These are phyloP conservation scores for Pythium sukuiense DNA, from an alignment of 352 stramenopile species.

Conservation along the genomic window DNA sequence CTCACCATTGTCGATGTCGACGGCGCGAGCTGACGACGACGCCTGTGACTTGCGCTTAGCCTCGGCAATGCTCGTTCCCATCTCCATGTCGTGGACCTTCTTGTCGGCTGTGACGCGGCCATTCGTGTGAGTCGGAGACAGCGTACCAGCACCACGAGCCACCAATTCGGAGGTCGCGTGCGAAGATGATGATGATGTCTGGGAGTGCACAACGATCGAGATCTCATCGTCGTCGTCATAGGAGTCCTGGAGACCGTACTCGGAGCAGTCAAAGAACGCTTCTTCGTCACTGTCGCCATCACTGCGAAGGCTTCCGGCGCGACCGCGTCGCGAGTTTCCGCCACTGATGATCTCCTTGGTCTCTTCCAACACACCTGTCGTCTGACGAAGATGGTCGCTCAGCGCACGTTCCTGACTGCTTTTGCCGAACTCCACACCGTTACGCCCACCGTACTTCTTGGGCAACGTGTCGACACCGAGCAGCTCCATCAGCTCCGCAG, in stretches of 20 bases:
- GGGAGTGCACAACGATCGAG: constrained; percentile 75
- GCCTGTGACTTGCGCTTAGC: constrained; percentile 29
- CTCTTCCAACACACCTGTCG: constrained; percentile 64
- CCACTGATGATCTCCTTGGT: constrained; percentile 71
- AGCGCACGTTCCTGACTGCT: constrained; percentile 72
- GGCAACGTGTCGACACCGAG: constrained; percentile 73
- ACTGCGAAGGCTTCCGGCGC: constrained; percentile 28
- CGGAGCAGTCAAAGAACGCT: constrained; percentile 77
- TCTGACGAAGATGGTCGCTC: constrained; percentile 65
- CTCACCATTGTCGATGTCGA: constrained; percentile 34
- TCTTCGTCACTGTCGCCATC: constrained; percentile 67
- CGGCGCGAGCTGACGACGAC: background rate
- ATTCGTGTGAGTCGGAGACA: constrained; percentile 14
- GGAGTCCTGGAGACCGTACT: constrained; percentile 74
- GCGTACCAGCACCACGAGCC: constrained; percentile 4
- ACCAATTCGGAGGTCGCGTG: constrained; percentile 41
- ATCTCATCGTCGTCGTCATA: constrained; percentile 61
- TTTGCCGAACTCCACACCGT: constrained; percentile 75
- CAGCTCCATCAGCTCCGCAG: constrained; percentile 51
- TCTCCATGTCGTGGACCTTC: constrained; percentile 32
- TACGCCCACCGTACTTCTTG: constrained; percentile 68
- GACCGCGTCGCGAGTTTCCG: constrained; percentile 1
- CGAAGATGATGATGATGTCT: constrained; percentile 23
- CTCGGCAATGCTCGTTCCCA: constrained; percentile 24
- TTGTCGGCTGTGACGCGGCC: constrained; percentile 15